Conservation (phyloP, 2,329 filamentous ascomycete species). For the Pestalotiopsis sp. region DNA sequence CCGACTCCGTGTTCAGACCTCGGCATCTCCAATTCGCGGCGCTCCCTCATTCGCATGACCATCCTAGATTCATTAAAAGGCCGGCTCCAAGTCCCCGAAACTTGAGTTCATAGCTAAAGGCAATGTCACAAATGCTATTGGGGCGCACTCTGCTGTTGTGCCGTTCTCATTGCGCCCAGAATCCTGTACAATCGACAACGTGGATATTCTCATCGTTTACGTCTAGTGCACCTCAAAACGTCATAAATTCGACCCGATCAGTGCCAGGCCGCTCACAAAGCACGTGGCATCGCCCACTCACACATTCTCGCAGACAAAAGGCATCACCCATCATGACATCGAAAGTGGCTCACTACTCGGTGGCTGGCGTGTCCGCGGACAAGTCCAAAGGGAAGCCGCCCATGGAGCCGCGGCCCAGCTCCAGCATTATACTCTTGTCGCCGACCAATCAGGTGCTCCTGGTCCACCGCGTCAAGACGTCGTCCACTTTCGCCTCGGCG, state of each 20-base stretch:
- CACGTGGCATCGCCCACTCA: neutral
- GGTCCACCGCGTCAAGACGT: slow-evolving; percentile 82
- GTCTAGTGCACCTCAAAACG: neutral
- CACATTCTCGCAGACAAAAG: neutral
- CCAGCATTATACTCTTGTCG: slow-evolving; percentile 82
- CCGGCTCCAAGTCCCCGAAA: neutral
- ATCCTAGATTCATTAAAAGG: neutral
- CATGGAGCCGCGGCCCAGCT: slow-evolving; percentile 41
- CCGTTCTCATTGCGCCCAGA: neutral
- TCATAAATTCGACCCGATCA: neutral
- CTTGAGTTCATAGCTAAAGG: neutral
- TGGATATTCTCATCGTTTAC: neutral
- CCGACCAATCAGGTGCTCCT: slow-evolving; percentile 85
- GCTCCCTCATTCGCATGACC: neutral
- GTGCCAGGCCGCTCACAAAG: neutral
- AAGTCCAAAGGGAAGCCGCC: slow-evolving; percentile 32
- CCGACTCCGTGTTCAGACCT: slow-evolving; percentile 3
- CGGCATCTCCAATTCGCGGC: slow-evolving; percentile 7
- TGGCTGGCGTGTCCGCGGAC: neutral
- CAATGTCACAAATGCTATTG: slow-evolving; percentile 1
- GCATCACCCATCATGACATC: neutral
- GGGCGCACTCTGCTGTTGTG: neutral
- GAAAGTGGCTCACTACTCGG: slow-evolving; percentile 10
- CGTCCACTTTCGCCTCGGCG: slow-evolving; percentile 83
- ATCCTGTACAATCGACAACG: neutral